These are phyloP conservation scores for Poa pratensis DNA, from an alignment of 176 grass and related monocot genomes.

Conservation along the genomic window DNA sequence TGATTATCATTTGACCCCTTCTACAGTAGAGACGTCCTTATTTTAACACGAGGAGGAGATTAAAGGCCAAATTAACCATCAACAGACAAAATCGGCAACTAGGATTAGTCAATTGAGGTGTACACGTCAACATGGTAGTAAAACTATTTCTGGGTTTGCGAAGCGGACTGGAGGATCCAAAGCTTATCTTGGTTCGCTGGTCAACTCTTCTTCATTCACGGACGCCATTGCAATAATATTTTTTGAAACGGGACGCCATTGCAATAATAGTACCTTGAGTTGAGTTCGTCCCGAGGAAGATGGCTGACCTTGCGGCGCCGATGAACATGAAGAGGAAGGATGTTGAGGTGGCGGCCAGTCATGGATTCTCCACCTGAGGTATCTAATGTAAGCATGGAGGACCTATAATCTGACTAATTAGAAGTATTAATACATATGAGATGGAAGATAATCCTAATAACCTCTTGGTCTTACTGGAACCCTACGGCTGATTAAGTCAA, in stretches of 20 bases:
- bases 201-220: conserved; percentile 13
- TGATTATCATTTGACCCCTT: neutral
- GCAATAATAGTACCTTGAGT: neutral
- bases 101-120: neutral
- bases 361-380: conserved; percentile 55
- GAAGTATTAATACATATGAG: no score
- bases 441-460: no score
- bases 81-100: conserved; percentile 28
- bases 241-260: no score
- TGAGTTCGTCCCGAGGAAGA: conserved; percentile 1
- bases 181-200: conserved; percentile 22
- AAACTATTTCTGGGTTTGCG: neutral
- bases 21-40: neutral
- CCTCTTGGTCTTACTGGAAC: no score
- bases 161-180: conserved; percentile 20
- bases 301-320: conserved; percentile 42
- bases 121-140: neutral
- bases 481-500: no score
- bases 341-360: conserved; percentile 36
- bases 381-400: no score
- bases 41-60: neutral
- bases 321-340: conserved; percentile 70
- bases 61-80: neutral
- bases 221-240: neutral
- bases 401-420: no score